Evolutionary conservation across 768 basidiomycete species (phyloP), one percentile per base, ranked within the genome.

Genomic region (Lenzites betulinus): DNA sequence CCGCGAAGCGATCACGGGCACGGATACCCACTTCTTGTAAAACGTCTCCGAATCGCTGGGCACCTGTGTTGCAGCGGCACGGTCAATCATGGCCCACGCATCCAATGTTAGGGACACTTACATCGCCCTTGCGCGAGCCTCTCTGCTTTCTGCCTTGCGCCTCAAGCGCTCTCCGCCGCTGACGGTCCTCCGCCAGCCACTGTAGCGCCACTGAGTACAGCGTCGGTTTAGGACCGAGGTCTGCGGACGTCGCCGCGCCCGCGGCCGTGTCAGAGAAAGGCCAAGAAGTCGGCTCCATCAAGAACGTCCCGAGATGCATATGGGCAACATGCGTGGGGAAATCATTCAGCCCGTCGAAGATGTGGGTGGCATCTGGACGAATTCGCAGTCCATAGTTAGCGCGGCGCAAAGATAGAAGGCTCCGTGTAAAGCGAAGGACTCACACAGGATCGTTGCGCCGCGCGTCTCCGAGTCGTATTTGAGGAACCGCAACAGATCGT

Each of bases 271-370:
- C 11, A 60, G 73, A 62, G n/a, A 82, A 73, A 2, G 87, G 85
- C 93, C 95, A 98, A 7, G 84, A 69, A 15, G 84, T 81, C 3
- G 91, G 89, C 18, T 78, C 77, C 1, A 83, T 86, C 13, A 86
- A 77, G 55, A 95, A 85, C 13, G 79, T 75, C 4, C 97, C 97
- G 48, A 94, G 81, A 25, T 90, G 86, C 87, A 99, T 90, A 70
- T 98, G 97, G 5, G 87, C 86, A 60, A 98, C 79, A 69, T 96
- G 93, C 0, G 95, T 98, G 3, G 97, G 96, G 77, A 96, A 98
- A n/a, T 81, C 74, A 68, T 84, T 83, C 30, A 98, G 75, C 12
- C 95, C 96, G 71, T 98, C 96, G 65, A 95, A 97, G 67, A 99
- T 97, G 73, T 99, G 97, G 1, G 95, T 98, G 12, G 95, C 94